These are phyloP conservation scores for Globisporangium mamillatum DNA, from an alignment of 352 stramenopile genomes.

Conservation along the genomic window DNA sequence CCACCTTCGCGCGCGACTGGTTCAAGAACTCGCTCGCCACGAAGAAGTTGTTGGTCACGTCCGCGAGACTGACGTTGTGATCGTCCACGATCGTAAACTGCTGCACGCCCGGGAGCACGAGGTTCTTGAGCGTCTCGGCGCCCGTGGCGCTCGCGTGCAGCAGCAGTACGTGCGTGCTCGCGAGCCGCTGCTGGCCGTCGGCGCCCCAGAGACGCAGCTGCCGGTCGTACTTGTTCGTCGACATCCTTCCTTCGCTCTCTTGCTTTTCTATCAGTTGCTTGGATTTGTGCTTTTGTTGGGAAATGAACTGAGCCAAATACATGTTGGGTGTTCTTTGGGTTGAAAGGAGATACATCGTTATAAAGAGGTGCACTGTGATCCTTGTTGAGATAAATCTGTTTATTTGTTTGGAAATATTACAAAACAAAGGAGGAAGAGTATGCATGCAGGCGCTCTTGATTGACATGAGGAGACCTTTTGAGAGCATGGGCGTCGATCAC, in stretches of 20 bases:
- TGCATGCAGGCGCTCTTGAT: too few species aligned
- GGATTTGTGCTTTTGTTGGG: not conserved
- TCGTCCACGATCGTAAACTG: conserved; percentile 95
- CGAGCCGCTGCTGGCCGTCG: conserved; percentile 90
- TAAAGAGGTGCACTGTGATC: not conserved
- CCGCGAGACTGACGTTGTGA: conserved; percentile 53
- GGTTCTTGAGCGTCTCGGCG: conserved; percentile 98
- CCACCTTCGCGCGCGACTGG: conserved; percentile 73
- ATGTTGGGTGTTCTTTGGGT: not conserved
- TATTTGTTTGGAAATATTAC: not conserved
- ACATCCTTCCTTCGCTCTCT: conserved; percentile 8
- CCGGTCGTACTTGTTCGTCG: conserved; percentile 97
- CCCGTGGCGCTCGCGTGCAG: conserved; percentile 90
- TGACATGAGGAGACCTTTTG: too few species aligned
- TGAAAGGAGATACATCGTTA: not conserved
- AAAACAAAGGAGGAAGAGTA: not conserved
- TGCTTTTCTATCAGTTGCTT: not conserved
- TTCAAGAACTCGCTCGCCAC: conserved; percentile 54
- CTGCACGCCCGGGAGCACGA: conserved; percentile 90
- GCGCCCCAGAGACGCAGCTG: conserved; percentile 97
- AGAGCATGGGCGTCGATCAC: too few species aligned
- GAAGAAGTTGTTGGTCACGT: conserved; percentile 95
- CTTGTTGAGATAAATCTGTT: not conserved
- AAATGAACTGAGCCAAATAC: not conserved
- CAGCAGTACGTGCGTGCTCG: conserved; percentile 88